Conservation (phyloP, 2,329 filamentous ascomycete genomes). For the Pseudovirgaria hyperparasitica region DNA sequence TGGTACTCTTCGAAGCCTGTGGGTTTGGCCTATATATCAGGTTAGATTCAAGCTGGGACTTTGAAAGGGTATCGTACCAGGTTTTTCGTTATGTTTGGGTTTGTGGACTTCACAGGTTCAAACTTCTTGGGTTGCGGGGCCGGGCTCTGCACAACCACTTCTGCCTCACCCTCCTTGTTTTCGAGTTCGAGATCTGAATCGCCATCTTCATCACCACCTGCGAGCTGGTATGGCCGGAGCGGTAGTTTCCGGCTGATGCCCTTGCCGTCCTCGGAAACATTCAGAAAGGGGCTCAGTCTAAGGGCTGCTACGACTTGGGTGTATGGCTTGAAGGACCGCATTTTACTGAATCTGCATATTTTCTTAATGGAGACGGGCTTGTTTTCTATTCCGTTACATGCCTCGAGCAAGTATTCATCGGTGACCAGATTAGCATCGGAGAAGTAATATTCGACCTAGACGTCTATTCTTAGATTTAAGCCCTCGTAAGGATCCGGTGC, state of each 20-base stretch:
- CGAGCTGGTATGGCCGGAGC: slow-evolving; percentile 18
- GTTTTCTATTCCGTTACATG: slow-evolving; percentile 27
- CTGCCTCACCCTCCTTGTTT: too few species aligned
- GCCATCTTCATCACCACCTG: slow-evolving; percentile 7
- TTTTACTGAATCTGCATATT: slow-evolving; percentile 32
- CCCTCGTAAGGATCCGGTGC: not conserved
- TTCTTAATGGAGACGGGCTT: slow-evolving; percentile 29
- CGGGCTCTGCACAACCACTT: too few species aligned
- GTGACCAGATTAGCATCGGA: slow-evolving; percentile 33
- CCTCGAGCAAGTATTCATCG: slow-evolving; percentile 30
- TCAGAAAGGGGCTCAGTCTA: slow-evolving; percentile 27
- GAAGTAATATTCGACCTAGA: slow-evolving; percentile 37
- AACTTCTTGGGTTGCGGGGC: slow-evolving; percentile 7
- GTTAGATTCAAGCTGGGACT: not conserved
- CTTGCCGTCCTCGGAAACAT: slow-evolving; percentile 28
- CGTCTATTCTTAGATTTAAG: not conserved
- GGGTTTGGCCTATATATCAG: slow-evolving; percentile 12
- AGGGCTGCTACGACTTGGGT: slow-evolving; percentile 27
- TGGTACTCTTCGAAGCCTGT: slow-evolving; percentile 54
- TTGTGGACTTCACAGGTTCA: slow-evolving; percentile 9
- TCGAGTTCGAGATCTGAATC: slow-evolving; percentile 19
- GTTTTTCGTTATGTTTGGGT: slow-evolving; percentile 22
- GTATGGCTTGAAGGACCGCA: slow-evolving; percentile 31
- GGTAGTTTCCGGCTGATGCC: slow-evolving; percentile 30
- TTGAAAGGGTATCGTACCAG: slow-evolving; percentile 13